These are phyloP conservation scores for Trichophyton simii DNA, from an alignment of 2,329 filamentous ascomycete species.

Conservation along the genomic window DNA sequence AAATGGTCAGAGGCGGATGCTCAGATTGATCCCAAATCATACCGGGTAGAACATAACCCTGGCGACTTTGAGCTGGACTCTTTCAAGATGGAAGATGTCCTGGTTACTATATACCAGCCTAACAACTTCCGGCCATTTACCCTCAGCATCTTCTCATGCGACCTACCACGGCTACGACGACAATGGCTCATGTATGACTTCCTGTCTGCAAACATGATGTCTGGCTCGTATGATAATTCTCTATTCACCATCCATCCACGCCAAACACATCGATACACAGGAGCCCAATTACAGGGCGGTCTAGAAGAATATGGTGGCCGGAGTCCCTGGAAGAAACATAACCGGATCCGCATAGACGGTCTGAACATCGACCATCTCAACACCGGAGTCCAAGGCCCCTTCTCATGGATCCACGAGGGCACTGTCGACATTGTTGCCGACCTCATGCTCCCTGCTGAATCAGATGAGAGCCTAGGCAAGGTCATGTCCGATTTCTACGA, in stretches of 20 bases:
- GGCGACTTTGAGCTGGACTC: conserved; percentile 96
- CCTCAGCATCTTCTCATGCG: conserved; percentile 90
- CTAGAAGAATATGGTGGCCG: conserved; percentile 50
- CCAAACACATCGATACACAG: conserved; percentile 69
- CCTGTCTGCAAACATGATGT: conserved; percentile 88
- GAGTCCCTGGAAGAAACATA: conserved; percentile 89
- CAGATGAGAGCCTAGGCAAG: conserved; percentile 78
- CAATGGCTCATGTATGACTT: conserved; percentile 99
- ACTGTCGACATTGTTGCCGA: conserved; percentile 95
- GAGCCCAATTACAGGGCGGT: conserved; percentile 46
- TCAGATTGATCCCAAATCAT: conserved; percentile 65
- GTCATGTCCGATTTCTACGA: conserved; percentile 97
- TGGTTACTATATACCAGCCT: conserved; percentile 86
- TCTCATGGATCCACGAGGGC: conserved; percentile 95
- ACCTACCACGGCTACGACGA: conserved; percentile 81
- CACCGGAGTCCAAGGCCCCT: conserved; percentile 79
- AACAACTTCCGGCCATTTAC: conserved; percentile 85
- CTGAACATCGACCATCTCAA: conserved; percentile 95
- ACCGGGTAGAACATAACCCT: conserved; percentile 72
- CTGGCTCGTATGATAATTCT: conserved; percentile 86
- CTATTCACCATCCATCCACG: conserved; percentile 94
- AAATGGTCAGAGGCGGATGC: conserved; percentile 55
- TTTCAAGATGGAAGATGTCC: conserved; percentile 88
- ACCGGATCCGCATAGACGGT: conserved; percentile 78
- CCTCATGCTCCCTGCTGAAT: conserved; percentile 82